Percentiles rank a stretch among this genome's conserved stretches.
Conservation (phyloP, 192 early-diverging fungal genomes). For the Allomyces macrogynus region DNA sequence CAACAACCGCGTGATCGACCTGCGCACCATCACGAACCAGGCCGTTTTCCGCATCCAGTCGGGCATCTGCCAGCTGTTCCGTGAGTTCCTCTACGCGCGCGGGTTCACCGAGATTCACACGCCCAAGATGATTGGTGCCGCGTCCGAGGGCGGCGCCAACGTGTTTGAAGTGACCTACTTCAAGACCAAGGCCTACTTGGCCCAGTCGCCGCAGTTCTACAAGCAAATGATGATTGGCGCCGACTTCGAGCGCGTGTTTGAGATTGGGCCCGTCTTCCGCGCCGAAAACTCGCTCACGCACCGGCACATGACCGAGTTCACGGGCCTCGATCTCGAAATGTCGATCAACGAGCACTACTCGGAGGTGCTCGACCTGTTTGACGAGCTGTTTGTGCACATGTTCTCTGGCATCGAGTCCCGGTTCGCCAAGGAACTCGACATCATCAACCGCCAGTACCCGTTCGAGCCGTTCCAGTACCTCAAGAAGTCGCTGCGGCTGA, state of each 20-base stretch:
- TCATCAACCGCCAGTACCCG: conserved; percentile 73
- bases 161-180: conserved; percentile 96
- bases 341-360: conserved; percentile 98
- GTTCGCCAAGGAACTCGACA: conserved; percentile 63
- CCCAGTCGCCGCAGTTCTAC: conserved; percentile 96
- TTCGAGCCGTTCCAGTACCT: conserved; percentile 76
- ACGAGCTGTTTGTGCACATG: conserved; percentile 77
- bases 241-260: conserved; percentile 93
- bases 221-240: conserved; percentile 98
- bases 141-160: conserved; percentile 91
- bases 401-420: conserved; percentile 71
- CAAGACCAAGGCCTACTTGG: conserved; percentile 77
- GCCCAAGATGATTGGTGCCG: conserved; percentile 85
- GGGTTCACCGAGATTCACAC: conserved; percentile 92
- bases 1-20: conserved; percentile 82
- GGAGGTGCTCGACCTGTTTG: conserved; percentile 85
- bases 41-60: conserved; percentile 95
- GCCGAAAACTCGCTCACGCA: conserved; percentile 96
- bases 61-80: conserved; percentile 81
- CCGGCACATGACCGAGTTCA: conserved; percentile 97
- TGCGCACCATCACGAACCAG: conserved; percentile 88
- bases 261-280: conserved; percentile 95
- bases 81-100: conserved; percentile 66
- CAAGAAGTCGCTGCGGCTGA: conserved; percentile 58
- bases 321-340: conserved; percentile 98